Base-by-base conservation (phyloP, 768 basidiomycete species). In the Boletus eberwhitei region DNA sequence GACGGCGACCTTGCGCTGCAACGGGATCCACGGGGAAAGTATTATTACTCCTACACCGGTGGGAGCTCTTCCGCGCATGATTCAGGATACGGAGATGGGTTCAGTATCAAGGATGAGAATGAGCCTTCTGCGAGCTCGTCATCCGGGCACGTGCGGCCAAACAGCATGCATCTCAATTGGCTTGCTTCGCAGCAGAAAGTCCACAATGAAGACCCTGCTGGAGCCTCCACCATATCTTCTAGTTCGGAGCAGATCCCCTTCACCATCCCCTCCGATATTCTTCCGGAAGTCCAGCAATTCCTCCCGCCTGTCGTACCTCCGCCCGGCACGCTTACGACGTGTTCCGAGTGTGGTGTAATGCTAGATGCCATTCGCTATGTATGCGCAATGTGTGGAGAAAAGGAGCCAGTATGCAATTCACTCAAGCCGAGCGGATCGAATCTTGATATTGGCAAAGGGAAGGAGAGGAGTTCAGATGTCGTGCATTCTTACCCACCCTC, bases 351-450 rank as follows among this genome's bases (percentile, higher is more conserved):
- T 61, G 88, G 87, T 14, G 69, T 77, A 0, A 64, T 84, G 7
- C 74, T 98, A 19, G 87, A 92, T 48, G 79, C 83, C n/a, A 84
- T 96, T 67, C 85, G 91, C 43, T 97, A 98, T 68, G 86, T 95
- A 14, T 98, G 95, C 64, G 79, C 86, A 5, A 87, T 85, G 22
- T 96, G 94, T 62, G 93, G 92, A 9, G 88, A 90, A 71, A 90
- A 86, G 67, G 71, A 78, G 44, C 81, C 87, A 7, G 63, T 68
- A 5, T 40, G 55, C 57, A 57, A 47, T 57, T 54, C 51, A 57
- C 46, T 55, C 21, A 31, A 22, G 11, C 38, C 44, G 29, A 58
- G 48, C 31, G 59, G 55, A 42, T 59, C 55, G 26, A 57, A 12
- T 40, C 43, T 53, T 19, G 55, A 59, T 50, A 22, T 65, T 48